Evolutionary conservation across 2,329 filamentous ascomycete species (phyloP).

Genomic region (Penicillium sp.): DNA sequence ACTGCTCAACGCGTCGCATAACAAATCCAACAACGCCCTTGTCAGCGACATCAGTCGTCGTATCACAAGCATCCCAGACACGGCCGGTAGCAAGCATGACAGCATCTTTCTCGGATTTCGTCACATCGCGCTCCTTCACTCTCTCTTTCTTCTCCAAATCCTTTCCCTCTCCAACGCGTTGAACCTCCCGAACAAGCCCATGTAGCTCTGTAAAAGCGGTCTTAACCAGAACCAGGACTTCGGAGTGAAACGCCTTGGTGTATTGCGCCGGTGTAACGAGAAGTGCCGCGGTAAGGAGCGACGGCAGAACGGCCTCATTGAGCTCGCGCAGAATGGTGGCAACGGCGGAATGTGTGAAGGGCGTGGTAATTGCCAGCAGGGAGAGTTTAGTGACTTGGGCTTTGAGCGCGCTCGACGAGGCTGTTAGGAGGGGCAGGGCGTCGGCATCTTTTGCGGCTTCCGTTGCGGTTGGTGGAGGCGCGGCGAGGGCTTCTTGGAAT

Average conservation of each 20-base stretch:
- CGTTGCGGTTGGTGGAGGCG: constrained; percentile 19
- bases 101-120: constrained; percentile 46
- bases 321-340: constrained; percentile 67
- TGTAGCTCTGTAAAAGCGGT: constrained; percentile 61
- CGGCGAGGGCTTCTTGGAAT: constrained; percentile 39
- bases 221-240: constrained; percentile 59
- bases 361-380: constrained; percentile 78
- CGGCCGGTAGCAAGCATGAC: constrained; percentile 67
- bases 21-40: constrained; percentile 68
- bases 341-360: constrained; percentile 77
- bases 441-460: constrained; percentile 29
- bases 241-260: constrained; percentile 60
- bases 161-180: constrained; percentile 44
- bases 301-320: constrained; percentile 68
- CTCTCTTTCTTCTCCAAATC: constrained; percentile 40
- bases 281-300: constrained; percentile 66
- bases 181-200: constrained; percentile 58
- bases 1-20: constrained; percentile 67
- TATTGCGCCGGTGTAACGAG: constrained; percentile 60
- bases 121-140: constrained; percentile 29
- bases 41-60: constrained; percentile 59
- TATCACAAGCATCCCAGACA: constrained; percentile 80
- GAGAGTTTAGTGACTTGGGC: constrained; percentile 85
- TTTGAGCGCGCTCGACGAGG: constrained; percentile 68
- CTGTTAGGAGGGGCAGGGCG: constrained; percentile 64